Evolutionary conservation across 768 basidiomycete species (phyloP), one percentile per base, ranked within the genome.

Genomic region (Russula ochroleuca): DNA sequence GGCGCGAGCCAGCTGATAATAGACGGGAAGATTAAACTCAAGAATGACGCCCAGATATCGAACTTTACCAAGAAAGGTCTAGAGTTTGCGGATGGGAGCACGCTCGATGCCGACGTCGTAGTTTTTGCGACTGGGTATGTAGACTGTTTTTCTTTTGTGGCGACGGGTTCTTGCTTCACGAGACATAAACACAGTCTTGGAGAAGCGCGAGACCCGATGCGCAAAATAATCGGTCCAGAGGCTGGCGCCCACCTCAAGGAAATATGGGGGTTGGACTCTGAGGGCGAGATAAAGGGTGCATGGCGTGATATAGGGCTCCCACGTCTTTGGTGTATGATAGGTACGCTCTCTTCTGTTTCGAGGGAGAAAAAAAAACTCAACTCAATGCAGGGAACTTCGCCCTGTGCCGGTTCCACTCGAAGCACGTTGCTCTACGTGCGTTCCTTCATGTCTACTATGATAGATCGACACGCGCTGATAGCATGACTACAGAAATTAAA

Each of bases 261-360:
- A n/a, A 72, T 87, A 15, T 84, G 87, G 88, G 83, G 87, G 41
- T 68, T 90, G 61, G 79, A 87, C 70, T 73, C 76, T 43, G 85
- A 92, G 73, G 85, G 86, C 2, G 86, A 89, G 70, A 68, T 85
- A 28, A 75, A 79, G 21, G 81, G 81, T 0, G 70, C 72, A 17
- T 84, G 76, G 75, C 75, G 80, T 21, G 80, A 82, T 65, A 68
- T 82, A 37, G 85, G 85, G 28, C 69, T 81, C 21, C 75, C 79
- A 23, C 79, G 80, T 52, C 57, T 85, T 43, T 88, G 85, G 84
- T 78, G 73, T 64, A 82, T 84, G 78, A 77, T 85, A 73, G 86
- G 87, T 82, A 68, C 33, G 69, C 68, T 23, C n/a, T 15, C 4
- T 7, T 55, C 35, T 17, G 52, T 28, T 37, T 25, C 40, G 1